Base-by-base conservation (phyloP, 2,329 filamentous ascomycete genomes). In the Sarocladium kiliense region DNA sequence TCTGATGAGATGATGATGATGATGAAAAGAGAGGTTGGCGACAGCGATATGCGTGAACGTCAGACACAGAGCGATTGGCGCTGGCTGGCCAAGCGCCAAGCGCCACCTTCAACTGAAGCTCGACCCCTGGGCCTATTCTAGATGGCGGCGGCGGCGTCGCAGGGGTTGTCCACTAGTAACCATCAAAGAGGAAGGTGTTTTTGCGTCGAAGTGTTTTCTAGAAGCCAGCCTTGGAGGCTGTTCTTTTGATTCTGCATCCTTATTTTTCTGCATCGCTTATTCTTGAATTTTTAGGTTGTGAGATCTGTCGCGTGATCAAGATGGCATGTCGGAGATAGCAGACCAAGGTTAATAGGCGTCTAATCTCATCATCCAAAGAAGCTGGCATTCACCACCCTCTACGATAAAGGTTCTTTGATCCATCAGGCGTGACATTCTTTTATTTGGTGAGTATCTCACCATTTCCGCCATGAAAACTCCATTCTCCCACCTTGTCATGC, bases 111-210 rank as follows among this genome's bases (percentile, higher is more conserved):
- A 44, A 44, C 11, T 44, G 41, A 44, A 44, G 41, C 36, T 39
- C 7, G 36, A 39, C 36, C 36, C 18, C 18, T 16, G 36, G 12
- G 7, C 12, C 30, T 32, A 32, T 32, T 16, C 12, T 39, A 9
- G 7, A 44, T 21, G 7, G 7, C 7, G 21, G 41, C 21, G 12
- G n/a, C 21, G 19, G 41, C 41, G 41, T 21, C 18, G 41, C 41
- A 44, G 41, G 41, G 41, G 41, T 21, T 12, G 19, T 44, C 19
- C 18, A 18, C 21, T n/a, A 23, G 14, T 16, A 3, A 5, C n/a
- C 44, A 47, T 47, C 14, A 18, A 47, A 21, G 18, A 47, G 44
- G 44, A 47, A 47, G 44, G 44, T 47, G 44, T 47, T 47, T 30
- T 21, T 44, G 44, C 44, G n/a, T 26, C 12, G 11, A 7, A 4